Conservation (phyloP, 2,329 filamentous ascomycete genomes). For the Leptographium wingfieldii region DNA sequence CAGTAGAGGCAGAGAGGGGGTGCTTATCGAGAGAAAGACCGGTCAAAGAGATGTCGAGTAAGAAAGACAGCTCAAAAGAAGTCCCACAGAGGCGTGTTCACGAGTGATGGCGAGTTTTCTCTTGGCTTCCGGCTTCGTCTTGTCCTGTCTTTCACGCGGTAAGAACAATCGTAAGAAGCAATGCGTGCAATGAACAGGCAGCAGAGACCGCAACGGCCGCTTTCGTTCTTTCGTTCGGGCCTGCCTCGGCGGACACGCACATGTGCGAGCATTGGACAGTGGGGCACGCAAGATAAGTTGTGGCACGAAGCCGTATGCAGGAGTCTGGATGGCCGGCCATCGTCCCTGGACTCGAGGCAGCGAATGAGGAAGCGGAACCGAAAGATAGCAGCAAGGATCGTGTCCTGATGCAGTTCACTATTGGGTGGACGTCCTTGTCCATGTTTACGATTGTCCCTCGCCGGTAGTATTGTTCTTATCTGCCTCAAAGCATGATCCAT, state of each 20-base stretch:
- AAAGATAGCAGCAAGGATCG: not conserved
- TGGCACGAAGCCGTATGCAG: not conserved
- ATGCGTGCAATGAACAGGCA: not conserved
- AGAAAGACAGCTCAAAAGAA: not conserved
- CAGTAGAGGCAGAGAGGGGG: not conserved
- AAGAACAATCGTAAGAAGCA: not conserved
- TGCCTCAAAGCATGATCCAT: not conserved
- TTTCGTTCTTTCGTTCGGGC: not conserved
- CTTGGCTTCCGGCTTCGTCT: not conserved
- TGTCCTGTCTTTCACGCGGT: not conserved
- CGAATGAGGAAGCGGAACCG: not conserved
- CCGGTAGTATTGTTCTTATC: conserved; percentile 15
- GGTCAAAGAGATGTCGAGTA: not conserved
- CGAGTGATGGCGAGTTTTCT: not conserved
- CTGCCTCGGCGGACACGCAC: not conserved
- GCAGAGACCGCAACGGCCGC: not conserved
- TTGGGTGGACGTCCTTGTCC: not conserved
- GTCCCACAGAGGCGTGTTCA: not conserved
- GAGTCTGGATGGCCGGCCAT: not conserved
- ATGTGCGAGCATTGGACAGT: not conserved
- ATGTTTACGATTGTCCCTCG: conserved; percentile 6
- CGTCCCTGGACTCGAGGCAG: not conserved
- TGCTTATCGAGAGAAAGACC: too few species aligned
- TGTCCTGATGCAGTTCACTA: not conserved
- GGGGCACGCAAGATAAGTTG: not conserved